A percentile compares a stretch with the other conserved stretches of the same genome.
Evolutionary conservation across 2,329 filamentous ascomycete species (phyloP).

Genomic region (Colletotrichum sojae): DNA sequence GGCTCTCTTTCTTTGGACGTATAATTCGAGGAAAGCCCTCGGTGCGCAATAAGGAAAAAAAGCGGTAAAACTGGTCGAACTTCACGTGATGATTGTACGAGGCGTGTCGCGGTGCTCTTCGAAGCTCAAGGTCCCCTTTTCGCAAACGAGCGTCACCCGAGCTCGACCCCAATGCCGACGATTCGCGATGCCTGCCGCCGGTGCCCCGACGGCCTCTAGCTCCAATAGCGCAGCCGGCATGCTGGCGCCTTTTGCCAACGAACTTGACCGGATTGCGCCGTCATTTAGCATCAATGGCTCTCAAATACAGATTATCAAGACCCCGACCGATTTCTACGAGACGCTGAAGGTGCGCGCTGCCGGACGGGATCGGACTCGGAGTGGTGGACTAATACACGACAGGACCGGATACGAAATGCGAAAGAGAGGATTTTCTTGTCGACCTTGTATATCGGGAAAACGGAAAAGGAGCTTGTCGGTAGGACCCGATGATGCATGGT

Average conservation of each 20-base stretch:
- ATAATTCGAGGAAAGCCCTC: background rate
- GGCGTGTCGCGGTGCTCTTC: conserved; percentile 50
- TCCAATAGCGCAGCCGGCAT: conserved; percentile 54
- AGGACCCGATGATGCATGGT: background rate
- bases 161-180: conserved; percentile 39
- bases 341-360: conserved; percentile 80
- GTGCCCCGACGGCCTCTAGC: conserved; percentile 32
- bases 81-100: conserved; percentile 52
- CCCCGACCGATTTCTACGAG: conserved; percentile 91
- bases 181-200: conserved; percentile 40
- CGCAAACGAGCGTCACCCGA: conserved; percentile 24
- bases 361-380: background rate
- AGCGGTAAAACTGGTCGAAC: background rate
- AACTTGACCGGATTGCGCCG: conserved; percentile 92
- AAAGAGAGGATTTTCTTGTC: conserved; percentile 88
- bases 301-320: conserved; percentile 83
- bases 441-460: conserved; percentile 97
- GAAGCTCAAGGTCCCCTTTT: conserved; percentile 42
- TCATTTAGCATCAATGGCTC: conserved; percentile 88
- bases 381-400: conserved; percentile 11
- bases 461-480: conserved; percentile 84
- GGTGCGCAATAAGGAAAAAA: background rate
- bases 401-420: conserved; percentile 87
- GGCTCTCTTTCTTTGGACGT: conserved; percentile 25
- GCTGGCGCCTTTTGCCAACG: conserved; percentile 71